These are phyloP conservation scores for Pichia inconspicua DNA, from an alignment of 1,139 yeast genomes.

Conservation along the genomic window DNA sequence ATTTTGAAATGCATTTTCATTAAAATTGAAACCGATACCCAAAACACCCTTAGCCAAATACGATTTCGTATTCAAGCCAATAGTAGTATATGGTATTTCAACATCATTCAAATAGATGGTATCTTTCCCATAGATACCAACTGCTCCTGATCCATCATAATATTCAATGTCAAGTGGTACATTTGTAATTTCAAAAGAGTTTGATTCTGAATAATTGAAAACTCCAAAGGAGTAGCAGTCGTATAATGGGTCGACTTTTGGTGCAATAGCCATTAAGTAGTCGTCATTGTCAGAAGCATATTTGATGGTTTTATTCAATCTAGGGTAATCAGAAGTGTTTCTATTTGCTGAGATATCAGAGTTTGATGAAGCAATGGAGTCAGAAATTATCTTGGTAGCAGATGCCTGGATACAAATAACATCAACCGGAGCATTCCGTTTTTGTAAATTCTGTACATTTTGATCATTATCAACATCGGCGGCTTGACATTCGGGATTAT, in stretches of 20 bases:
- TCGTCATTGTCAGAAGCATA: neutral
- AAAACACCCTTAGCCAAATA: conserved; percentile 44
- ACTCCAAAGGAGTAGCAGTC: conserved; percentile 34
- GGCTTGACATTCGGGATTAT: conserved; percentile 5
- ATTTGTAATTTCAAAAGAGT: conserved; percentile 37
- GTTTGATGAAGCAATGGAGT: neutral
- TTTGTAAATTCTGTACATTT: neutral
- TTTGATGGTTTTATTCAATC: neutral
- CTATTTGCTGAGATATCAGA: too few relatives aligned
- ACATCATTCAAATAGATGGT: conserved; percentile 34
- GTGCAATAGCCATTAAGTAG: conserved; percentile 13
- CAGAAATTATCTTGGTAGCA: neutral
- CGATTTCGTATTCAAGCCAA: conserved; percentile 45
- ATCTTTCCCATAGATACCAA: conserved; percentile 56
- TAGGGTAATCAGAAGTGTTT: neutral
- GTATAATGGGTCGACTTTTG: neutral
- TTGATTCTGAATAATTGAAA: conserved; percentile 38
- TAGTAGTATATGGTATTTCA: conserved; percentile 35
- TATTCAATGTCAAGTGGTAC: conserved; percentile 43
- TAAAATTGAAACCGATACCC: conserved; percentile 47
- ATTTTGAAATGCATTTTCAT: conserved; percentile 32
- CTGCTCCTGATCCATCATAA: conserved; percentile 50
- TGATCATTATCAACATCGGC: neutral
- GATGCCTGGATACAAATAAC: neutral
- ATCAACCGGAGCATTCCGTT: neutral